Conservation (phyloP, 805 yeast species). For the Starmera quercuum region DNA sequence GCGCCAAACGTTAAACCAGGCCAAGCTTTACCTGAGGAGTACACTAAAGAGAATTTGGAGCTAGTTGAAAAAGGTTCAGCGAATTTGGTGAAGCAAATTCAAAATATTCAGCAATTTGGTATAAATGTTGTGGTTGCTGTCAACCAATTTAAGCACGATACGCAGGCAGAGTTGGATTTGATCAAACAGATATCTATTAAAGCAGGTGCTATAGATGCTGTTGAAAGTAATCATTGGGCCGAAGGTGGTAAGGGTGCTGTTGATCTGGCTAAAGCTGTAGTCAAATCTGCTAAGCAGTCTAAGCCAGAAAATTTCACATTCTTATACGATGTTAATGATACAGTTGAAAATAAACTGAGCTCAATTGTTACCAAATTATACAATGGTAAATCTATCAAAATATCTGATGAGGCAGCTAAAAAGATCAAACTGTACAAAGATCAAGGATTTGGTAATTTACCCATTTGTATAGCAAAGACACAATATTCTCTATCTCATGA, state of each 20-base stretch:
- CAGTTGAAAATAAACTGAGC: constrained; percentile 60
- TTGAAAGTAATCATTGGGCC: constrained; percentile 81
- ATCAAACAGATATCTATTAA: constrained; percentile 59
- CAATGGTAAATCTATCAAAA: constrained; percentile 68
- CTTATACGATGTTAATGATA: constrained; percentile 53
- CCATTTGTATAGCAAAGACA: constrained; percentile 81
- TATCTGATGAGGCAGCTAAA: constrained; percentile 59
- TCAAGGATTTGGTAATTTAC: constrained; percentile 73
- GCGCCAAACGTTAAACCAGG: constrained; percentile 87
- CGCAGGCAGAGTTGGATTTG: constrained; percentile 59
- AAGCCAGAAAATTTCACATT: constrained; percentile 36
- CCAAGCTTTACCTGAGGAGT: constrained; percentile 66
- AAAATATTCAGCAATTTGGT: constrained; percentile 64
- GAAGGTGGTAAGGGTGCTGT: constrained; percentile 81
- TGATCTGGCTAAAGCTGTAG: constrained; percentile 64
- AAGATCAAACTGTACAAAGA: constrained; percentile 60
- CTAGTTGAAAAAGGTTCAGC: constrained; percentile 63
- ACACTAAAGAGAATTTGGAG: constrained; percentile 63
- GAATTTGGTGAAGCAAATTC: constrained; percentile 70
- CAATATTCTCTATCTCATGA: constrained; percentile 82
- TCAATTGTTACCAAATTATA: constrained; percentile 70
- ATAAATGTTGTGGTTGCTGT: constrained; percentile 79
- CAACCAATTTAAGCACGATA: constrained; percentile 70
- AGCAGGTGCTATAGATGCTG: constrained; percentile 77
- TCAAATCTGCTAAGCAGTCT: constrained; percentile 46